Base-by-base conservation (phyloP, 495 filamentous ascomycete genomes). In the Staphylotrichum longicolle region DNA sequence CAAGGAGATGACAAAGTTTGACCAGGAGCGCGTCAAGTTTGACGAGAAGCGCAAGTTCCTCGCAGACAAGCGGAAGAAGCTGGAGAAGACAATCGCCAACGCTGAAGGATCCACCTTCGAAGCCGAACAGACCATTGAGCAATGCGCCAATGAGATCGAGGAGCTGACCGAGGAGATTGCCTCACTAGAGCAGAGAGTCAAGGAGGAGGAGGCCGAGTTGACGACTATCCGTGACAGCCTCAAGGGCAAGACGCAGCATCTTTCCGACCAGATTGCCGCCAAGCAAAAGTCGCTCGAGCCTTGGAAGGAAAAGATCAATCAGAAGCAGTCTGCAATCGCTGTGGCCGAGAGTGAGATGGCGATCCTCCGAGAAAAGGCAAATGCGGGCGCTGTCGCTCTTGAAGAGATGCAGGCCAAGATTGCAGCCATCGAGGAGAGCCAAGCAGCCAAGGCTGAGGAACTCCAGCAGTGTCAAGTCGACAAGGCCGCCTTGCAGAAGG, bases 1-100 rank as follows among this genome's bases (percentile, higher is more conserved):
- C 57, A 96, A 95, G 70, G 91, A 97, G 71, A 88, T 92, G 80
- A 85, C 91, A 14, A 93, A 90, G 71, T 90, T 92, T 60, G 94
- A 98, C 67, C 96, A 96, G 67, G 94, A 98, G 69, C 85, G 86
- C 40, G 94, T 98, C 72, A 98, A 98, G 68, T 92, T 95, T 66
- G 94, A 98, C 58, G 94, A 98, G 73, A 98, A 97, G 80, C 86
- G 88, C 68, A 98, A 98, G 70, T 96, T 96, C 73, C 73, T 98
- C 59, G 76, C 80, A 3, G 86, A 85, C 60, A 98, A 98, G 77
- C 85, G 90, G 64, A 96, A 95, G 79, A 98, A 98, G 77, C 81
- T 96, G 10, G 92, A 98, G 66, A 98, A 97, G 74, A 78, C 89
- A 0, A 88, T 94, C 68, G 79, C 88, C 57, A 85, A 86, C 57